Evolutionary conservation across 164 flowering plant genomes (phyloP).

Genomic region (Magnolia officinalis): DNA sequence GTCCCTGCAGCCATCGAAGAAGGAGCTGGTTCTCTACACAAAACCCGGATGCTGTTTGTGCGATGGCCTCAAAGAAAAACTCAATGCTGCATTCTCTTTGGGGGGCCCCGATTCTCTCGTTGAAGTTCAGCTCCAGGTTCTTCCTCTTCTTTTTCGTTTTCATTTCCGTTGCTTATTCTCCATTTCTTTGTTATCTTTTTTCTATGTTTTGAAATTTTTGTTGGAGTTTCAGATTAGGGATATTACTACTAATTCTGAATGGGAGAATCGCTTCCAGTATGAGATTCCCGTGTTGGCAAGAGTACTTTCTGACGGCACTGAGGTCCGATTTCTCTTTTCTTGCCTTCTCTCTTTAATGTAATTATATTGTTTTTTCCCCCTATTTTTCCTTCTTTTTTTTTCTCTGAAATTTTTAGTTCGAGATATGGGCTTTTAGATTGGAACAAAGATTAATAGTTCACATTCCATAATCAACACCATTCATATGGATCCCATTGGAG

Average conservation of each 20-base stretch:
- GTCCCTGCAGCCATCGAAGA: constrained; percentile 32
- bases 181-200: neutral
- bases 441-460: too few relatives aligned
- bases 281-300: constrained; percentile 94
- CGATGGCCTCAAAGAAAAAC: constrained; percentile 95
- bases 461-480: too few relatives aligned
- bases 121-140: constrained; percentile 68
- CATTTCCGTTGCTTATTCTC: neutral
- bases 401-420: neutral
- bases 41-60: constrained; percentile 98
- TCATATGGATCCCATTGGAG: too few relatives aligned
- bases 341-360: neutral
- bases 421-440: neutral
- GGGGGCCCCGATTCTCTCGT: constrained; percentile 59
- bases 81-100: constrained; percentile 65
- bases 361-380: neutral
- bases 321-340: constrained; percentile 41
- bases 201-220: constrained; percentile 11
- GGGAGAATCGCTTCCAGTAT: constrained; percentile 86
- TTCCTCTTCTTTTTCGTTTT: constrained; percentile 1
- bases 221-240: constrained; percentile 57
- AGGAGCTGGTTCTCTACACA: constrained; percentile 64
- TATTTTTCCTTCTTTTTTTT: neutral
- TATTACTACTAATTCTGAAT: constrained; percentile 72
- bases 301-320: constrained; percentile 75